Conservation (phyloP, 148 eudicot genomes). For the Chenopodium album region DNA sequence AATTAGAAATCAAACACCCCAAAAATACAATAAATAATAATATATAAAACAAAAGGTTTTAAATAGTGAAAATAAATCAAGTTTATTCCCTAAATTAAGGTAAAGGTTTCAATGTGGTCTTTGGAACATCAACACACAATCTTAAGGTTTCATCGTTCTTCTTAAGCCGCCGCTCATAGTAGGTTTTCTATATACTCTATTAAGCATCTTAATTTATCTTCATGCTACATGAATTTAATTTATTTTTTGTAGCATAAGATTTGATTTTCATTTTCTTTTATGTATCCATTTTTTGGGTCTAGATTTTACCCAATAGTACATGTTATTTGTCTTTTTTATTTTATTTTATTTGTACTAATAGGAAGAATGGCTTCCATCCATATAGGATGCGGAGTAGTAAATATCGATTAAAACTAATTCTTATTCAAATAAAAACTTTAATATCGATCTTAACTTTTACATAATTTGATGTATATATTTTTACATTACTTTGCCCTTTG, state of each 20-base stretch:
- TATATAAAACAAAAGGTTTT: neutral
- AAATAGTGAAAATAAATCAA: neutral
- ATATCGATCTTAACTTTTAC: too few species aligned
- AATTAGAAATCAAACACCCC: neutral
- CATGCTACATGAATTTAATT: neutral
- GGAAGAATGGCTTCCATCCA: neutral
- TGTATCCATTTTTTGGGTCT: neutral
- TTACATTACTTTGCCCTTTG: too few species aligned
- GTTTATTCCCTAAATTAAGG: constrained; percentile 13
- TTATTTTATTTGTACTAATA: neutral
- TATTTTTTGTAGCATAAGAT: neutral
- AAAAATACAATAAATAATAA: neutral
- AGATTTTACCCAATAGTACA: neutral
- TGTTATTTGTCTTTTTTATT: neutral
- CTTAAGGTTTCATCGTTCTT: constrained; percentile 7
- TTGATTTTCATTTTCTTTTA: neutral
- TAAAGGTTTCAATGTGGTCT: constrained; percentile 3
- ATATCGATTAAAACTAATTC: too few species aligned
- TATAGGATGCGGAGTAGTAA: too few species aligned
- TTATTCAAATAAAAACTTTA: too few species aligned
- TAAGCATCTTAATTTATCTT: neutral
- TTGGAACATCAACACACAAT: neutral
- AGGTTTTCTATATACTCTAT: neutral
- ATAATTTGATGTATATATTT: neutral
- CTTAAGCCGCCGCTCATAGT: constrained; percentile 7